Evolutionary conservation across 148 eudicot genomes (phyloP).

Genomic region (Vaccinium macrocarpon): DNA sequence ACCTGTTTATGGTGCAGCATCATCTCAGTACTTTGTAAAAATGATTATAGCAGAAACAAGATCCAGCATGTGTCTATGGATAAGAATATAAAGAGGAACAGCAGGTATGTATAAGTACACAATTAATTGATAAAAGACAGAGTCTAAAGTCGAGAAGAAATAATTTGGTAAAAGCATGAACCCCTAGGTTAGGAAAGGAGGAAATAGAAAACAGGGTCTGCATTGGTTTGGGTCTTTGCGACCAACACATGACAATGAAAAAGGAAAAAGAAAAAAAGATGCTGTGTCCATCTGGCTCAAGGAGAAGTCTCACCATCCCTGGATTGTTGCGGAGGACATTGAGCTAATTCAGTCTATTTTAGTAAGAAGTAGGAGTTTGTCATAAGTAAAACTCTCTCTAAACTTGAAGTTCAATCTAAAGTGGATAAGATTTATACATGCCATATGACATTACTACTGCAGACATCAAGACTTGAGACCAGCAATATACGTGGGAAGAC

Average conservation of each 20-base stretch:
- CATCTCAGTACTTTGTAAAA: not conserved
- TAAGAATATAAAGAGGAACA: not conserved
- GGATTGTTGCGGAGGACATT: not conserved
- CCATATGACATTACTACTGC: too few relatives aligned
- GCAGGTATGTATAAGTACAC: not conserved
- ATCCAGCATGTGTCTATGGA: not conserved
- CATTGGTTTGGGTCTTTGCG: too few relatives aligned
- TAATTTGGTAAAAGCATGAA: not conserved
- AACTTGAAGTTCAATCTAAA: too few relatives aligned
- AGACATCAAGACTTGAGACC: not conserved
- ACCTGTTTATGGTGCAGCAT: slow-evolving; percentile 38
- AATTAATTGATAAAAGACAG: not conserved
- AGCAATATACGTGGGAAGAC: not conserved
- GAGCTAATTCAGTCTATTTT: not conserved
- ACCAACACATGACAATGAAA: not conserved
- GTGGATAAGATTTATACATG: too few relatives aligned
- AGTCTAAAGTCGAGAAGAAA: not conserved
- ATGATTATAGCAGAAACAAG: not conserved
- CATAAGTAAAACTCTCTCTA: too few relatives aligned
- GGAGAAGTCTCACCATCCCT: not conserved
- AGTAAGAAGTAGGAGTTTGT: not conserved
- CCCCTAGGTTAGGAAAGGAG: not conserved
- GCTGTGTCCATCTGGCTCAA: not conserved
- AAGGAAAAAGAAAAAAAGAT: not conserved
- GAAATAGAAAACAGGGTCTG: too few relatives aligned